Conservation (phyloP, 1,139 yeast genomes). For the Suhomyces bolitotheri region DNA sequence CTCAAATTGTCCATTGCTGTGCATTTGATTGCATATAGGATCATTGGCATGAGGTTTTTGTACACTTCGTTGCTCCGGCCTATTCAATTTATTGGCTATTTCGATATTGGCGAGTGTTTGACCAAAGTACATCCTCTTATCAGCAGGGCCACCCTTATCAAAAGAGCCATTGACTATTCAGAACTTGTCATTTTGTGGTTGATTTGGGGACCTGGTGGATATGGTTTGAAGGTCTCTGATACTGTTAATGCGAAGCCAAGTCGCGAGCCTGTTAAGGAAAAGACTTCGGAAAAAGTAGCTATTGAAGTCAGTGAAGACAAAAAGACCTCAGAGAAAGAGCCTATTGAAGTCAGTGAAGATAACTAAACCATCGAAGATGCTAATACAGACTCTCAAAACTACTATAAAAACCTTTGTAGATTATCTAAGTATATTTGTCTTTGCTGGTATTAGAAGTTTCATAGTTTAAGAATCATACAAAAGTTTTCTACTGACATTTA, state of each 20-base stretch:
- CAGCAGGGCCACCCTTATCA: constrained; percentile 4
- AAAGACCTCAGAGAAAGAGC: no score
- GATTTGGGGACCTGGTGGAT: constrained; percentile 14
- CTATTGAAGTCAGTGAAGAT: neutral
- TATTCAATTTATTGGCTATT: constrained; percentile 13
- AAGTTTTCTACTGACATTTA: no score
- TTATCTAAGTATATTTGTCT: no score
- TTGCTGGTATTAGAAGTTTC: no score
- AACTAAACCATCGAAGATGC: neutral
- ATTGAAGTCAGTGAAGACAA: neutral
- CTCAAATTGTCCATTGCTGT: constrained; percentile 12
- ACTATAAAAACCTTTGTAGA: no score
- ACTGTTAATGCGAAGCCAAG: neutral
- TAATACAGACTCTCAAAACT: no score
- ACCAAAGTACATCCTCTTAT: constrained; percentile 7
- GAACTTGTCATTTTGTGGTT: constrained; percentile 17
- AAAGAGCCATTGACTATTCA: constrained; percentile 4
- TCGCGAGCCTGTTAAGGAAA: neutral
- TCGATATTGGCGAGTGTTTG: constrained; percentile 17
- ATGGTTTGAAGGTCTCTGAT: constrained; percentile 8
- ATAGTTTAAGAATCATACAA: no score
- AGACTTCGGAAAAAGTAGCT: neutral
- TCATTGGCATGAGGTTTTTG: constrained; percentile 9
- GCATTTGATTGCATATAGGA: constrained; percentile 15
- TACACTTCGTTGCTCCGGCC: constrained; percentile 8